phyloP scores from a whole-genome alignment of 805 yeast species.

The Pichia membranifaciens region DNA sequence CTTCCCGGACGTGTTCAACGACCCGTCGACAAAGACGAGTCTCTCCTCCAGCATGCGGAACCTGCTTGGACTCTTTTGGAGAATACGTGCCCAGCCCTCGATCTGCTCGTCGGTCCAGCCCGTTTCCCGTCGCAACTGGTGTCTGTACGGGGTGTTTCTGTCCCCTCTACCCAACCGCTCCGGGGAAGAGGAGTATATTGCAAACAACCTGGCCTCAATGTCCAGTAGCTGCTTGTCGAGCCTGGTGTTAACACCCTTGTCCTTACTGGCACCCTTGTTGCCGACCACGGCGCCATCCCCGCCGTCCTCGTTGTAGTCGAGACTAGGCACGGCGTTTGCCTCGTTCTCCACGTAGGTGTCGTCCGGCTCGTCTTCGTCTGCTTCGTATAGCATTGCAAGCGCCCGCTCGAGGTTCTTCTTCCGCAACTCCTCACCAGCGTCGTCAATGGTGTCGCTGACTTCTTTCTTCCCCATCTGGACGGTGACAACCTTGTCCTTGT shows the following conservation, averaged over 20 bases:
- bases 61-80: slow-evolving; percentile 58
- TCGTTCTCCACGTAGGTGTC: slow-evolving; percentile 65
- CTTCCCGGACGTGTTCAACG: slow-evolving; percentile 21
- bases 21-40: slow-evolving; percentile 40
- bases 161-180: slow-evolving; percentile 40
- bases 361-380: slow-evolving; percentile 83
- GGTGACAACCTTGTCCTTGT: slow-evolving; percentile 11
- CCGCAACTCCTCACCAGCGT: slow-evolving; percentile 35
- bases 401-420: slow-evolving; percentile 54
- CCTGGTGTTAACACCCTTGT: slow-evolving; percentile 29
- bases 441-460: slow-evolving; percentile 14
- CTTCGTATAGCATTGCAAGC: slow-evolving; percentile 55
- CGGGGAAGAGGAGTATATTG: slow-evolving; percentile 46
- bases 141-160: slow-evolving; percentile 45
- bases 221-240: slow-evolving; percentile 3
- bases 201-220: slow-evolving; percentile 53
- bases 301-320: slow-evolving; percentile 23
- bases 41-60: slow-evolving; percentile 59
- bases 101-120: slow-evolving; percentile 86
- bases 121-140: slow-evolving; percentile 44
- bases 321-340: slow-evolving; percentile 25
- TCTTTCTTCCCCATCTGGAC: slow-evolving; percentile 35
- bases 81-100: slow-evolving; percentile 87
- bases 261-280: neutral
- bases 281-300: slow-evolving; percentile 15